These are phyloP conservation scores for Ligustrum vulgare DNA, from an alignment of 257 asterid species.

Conservation along the genomic window DNA sequence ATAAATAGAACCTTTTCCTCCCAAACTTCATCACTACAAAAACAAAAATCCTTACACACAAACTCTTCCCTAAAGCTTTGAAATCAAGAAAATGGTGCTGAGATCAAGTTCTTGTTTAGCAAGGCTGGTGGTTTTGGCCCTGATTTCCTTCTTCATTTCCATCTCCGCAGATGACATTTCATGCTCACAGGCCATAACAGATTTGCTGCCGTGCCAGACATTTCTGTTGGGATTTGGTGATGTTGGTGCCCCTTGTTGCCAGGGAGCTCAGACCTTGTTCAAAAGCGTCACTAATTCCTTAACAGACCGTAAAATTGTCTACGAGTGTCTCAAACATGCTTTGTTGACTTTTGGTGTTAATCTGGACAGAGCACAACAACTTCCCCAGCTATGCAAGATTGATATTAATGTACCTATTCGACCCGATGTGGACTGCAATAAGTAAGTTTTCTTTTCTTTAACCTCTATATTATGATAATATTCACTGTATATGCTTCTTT, in stretches of 20 bases:
- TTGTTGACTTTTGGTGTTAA: constrained; percentile 1
- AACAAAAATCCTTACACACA: not conserved
- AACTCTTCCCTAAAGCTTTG: not conserved
- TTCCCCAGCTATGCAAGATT: constrained; percentile 31
- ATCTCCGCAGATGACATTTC: constrained; percentile 14
- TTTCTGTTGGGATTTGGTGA: constrained; percentile 11
- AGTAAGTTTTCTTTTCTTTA: not conserved
- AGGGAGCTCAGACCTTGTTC: constrained; percentile 11
- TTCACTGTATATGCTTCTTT: too few species aligned
- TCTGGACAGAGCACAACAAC: constrained; percentile 12
- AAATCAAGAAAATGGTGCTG: not conserved
- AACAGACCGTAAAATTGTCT: constrained; percentile 9
- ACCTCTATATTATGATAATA: not conserved
- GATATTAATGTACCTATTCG: constrained; percentile 31
- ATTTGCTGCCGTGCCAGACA: constrained; percentile 25
- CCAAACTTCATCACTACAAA: constrained; percentile 10
- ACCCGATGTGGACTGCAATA: constrained; percentile 29
- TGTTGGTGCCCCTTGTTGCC: constrained; percentile 22
- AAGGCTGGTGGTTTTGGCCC: constrained; percentile 13
- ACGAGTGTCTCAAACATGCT: constrained; percentile 24
- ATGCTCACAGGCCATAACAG: constrained; percentile 17
- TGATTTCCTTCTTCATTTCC: not conserved
- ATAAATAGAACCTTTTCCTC: constrained; percentile 1
- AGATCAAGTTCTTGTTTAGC: not conserved
- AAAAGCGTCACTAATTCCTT: not conserved